phyloP scores from a whole-genome alignment of 2,329 filamentous ascomycete genomes.

The Epicoccum sorghinum region DNA sequence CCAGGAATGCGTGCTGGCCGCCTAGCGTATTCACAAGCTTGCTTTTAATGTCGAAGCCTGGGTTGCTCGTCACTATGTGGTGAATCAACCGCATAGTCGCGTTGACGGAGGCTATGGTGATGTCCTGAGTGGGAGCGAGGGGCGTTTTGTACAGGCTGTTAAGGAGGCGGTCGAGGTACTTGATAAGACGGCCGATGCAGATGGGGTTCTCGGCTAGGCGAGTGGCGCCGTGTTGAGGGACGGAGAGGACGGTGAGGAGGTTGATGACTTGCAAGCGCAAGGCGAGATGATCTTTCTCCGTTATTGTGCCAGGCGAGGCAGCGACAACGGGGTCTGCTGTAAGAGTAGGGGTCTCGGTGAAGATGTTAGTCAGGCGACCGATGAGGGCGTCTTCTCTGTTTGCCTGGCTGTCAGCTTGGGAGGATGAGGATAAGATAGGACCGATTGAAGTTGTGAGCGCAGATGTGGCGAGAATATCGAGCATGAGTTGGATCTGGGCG shows the following conservation, averaged over 20 bases:
- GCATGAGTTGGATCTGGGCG: conserved; percentile 66
- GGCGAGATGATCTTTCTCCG: conserved; percentile 49
- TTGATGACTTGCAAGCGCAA: conserved; percentile 55
- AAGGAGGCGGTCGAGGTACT: conserved; percentile 76
- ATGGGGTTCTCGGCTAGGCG: conserved; percentile 72
- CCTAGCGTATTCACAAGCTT: conserved; percentile 75
- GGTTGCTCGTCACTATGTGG: conserved; percentile 65
- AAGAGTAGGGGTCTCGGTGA: conserved; percentile 60
- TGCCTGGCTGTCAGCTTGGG: conserved; percentile 40
- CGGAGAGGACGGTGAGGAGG: conserved; percentile 63
- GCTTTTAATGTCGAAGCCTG: conserved; percentile 69
- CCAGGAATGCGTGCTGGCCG: conserved; percentile 79
- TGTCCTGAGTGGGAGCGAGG: conserved; percentile 43
- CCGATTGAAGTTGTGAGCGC: conserved; percentile 69
- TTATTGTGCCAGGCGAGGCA: neutral
- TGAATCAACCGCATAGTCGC: conserved; percentile 66
- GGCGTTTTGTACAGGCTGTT: conserved; percentile 59
- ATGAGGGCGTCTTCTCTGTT: conserved; percentile 58
- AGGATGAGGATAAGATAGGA: conserved; percentile 61
- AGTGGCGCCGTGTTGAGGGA: conserved; percentile 63
- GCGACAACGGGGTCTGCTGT: conserved; percentile 24
- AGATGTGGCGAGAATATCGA: conserved; percentile 71
- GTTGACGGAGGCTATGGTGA: conserved; percentile 61
- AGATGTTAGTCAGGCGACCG: conserved; percentile 66
- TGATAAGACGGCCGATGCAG: conserved; percentile 76